phyloP scores from a whole-genome alignment of 768 basidiomycete species.

The Tricholoma flavovirens region DNA sequence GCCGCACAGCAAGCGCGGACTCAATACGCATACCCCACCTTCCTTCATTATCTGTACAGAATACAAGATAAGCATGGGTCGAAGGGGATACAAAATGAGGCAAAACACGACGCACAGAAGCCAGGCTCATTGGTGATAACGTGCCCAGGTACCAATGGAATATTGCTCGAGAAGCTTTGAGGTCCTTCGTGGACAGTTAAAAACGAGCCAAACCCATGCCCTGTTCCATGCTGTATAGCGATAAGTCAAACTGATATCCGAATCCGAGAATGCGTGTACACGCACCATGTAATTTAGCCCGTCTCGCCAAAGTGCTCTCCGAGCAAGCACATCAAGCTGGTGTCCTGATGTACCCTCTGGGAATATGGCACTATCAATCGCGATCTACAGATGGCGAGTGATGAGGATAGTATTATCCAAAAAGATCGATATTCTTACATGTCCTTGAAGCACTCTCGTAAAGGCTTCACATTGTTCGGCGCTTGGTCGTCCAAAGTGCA shows the following conservation, averaged over 20 bases:
- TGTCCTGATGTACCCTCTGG: conserved; percentile 84
- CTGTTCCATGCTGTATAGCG: conserved; percentile 71
- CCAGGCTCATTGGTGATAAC: conserved; percentile 94
- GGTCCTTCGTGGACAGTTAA: conserved; percentile 84
- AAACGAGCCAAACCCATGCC: conserved; percentile 87
- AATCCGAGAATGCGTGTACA: conserved; percentile 3
- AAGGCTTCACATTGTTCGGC: conserved; percentile 84
- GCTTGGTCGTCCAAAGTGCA: conserved; percentile 87
- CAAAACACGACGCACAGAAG: conserved; percentile 10
- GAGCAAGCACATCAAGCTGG: conserved; percentile 84
- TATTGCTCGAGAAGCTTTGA: conserved; percentile 65
- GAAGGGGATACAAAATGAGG: conserved; percentile 4
- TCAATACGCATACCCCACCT: conserved; percentile 92
- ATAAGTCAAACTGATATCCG: conserved; percentile 7
- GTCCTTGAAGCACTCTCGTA: conserved; percentile 93
- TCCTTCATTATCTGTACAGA: conserved; percentile 56
- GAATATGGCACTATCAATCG: conserved; percentile 85
- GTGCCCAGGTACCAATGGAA: conserved; percentile 77
- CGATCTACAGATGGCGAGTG: conserved; percentile 51
- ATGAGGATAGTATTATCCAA: conserved; percentile 13
- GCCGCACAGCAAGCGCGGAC: conserved; percentile 72
- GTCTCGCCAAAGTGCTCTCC: conserved; percentile 82
- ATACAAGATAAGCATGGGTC: conserved; percentile 10
- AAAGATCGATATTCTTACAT: conserved; percentile 50
- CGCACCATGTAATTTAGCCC: conserved; percentile 74